Conservation (phyloP, 2,329 filamentous ascomycete species). For the Aspergillus luchuensis region DNA sequence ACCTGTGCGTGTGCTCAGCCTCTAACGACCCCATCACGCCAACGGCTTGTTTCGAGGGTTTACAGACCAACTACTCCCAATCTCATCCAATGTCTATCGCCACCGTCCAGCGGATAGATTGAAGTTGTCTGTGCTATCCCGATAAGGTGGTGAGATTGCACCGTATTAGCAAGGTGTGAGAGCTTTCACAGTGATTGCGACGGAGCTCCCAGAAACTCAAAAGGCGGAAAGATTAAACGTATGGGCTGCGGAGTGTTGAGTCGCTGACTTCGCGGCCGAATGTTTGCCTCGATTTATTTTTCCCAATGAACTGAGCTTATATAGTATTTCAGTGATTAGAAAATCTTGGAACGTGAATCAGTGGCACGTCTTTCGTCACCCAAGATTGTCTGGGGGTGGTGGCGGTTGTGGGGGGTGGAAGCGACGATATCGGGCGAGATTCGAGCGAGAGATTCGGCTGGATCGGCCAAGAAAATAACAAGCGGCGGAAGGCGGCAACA, state of each 20-base stretch:
- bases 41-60: slow-evolving; percentile 9
- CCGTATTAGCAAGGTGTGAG: background rate
- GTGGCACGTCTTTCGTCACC: background rate
- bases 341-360: background rate
- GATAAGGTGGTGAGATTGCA: background rate
- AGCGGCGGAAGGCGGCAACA: slow-evolving; percentile 9
- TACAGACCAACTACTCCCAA: background rate
- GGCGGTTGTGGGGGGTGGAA: slow-evolving; percentile 21
- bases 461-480: slow-evolving; percentile 15
- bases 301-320: background rate
- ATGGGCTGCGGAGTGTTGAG: background rate
- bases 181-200: slow-evolving; percentile 1
- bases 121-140: background rate
- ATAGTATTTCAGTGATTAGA: background rate
- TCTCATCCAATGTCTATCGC: slow-evolving; percentile 20
- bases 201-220: background rate
- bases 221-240: slow-evolving; percentile 5
- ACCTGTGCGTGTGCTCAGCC: slow-evolving; percentile 41
- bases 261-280: no score
- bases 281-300: background rate
- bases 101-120: background rate
- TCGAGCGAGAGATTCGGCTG: slow-evolving; percentile 20
- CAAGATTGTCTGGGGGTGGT: slow-evolving; percentile 23
- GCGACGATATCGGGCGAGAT: slow-evolving; percentile 23
- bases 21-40: slow-evolving; percentile 45